These are phyloP conservation scores for Rubroboletus pulcherrimus DNA, from an alignment of 768 basidiomycete genomes.

Conservation along the genomic window DNA sequence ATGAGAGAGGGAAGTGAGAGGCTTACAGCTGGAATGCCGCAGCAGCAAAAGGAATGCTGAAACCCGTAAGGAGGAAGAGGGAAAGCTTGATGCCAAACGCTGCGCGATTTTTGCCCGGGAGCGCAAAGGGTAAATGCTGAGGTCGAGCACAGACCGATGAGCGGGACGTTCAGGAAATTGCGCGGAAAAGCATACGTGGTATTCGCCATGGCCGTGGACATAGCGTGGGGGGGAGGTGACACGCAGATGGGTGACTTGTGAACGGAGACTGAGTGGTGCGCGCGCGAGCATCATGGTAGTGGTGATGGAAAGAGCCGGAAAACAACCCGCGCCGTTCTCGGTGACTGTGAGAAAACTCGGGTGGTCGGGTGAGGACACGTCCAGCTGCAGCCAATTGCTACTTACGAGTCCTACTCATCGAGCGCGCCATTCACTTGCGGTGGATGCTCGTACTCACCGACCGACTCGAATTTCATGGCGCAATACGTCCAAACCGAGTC, in stretches of 20 bases:
- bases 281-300: conserved; percentile 39
- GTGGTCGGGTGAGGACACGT: background rate
- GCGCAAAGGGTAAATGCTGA: conserved; percentile 56
- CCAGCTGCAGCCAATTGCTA: background rate
- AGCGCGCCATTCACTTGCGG: background rate
- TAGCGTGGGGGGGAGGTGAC: conserved; percentile 36
- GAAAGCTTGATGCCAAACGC: conserved; percentile 37
- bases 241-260: conserved; percentile 33
- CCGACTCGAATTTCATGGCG: background rate
- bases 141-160: conserved; percentile 5
- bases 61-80: conserved; percentile 47
- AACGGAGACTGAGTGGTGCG: conserved; percentile 40
- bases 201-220: conserved; percentile 46
- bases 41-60: conserved; percentile 66
- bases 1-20: background rate
- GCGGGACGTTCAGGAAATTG: background rate
- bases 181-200: conserved; percentile 43
- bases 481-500: background rate
- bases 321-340: background rate
- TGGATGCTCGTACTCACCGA: background rate
- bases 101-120: conserved; percentile 48
- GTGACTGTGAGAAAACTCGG: conserved; percentile 18
- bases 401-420: background rate
- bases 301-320: conserved; percentile 15
- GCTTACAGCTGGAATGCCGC: conserved; percentile 63